Conservation (phyloP, 176 grass and related monocot genomes). For the Paspalum notatum region DNA sequence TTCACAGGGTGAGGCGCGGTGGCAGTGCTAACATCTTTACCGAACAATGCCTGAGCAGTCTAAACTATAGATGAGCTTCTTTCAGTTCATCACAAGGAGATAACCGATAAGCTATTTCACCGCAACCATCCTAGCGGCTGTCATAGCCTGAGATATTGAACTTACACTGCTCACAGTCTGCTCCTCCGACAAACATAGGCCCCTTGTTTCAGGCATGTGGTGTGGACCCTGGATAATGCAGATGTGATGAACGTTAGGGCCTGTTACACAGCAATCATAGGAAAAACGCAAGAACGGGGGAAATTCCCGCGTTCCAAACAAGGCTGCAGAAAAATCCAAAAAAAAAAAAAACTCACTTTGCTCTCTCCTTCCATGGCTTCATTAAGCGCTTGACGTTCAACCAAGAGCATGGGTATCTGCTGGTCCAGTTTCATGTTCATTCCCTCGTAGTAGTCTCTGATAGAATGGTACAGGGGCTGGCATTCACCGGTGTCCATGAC, state of each 20-base stretch:
- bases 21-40: too few species aligned
- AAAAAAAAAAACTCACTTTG: slow-evolving; percentile 52
- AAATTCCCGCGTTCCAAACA: too few species aligned
- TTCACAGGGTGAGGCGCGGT: too few species aligned
- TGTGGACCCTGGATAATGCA: slow-evolving; percentile 65
- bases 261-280: too few species aligned
- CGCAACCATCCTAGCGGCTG: background rate
- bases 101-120: background rate
- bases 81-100: background rate
- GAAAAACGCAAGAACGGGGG: too few species aligned
- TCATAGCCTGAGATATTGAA: slow-evolving; percentile 16
- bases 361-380: slow-evolving; percentile 98
- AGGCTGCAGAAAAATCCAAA: background rate
- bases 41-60: background rate
- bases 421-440: slow-evolving; percentile 98
- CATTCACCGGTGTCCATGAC: slow-evolving; percentile 95
- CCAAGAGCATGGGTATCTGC: slow-evolving; percentile 95
- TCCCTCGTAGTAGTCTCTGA: slow-evolving; percentile 96
- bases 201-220: slow-evolving; percentile 95
- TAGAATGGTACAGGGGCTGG: slow-evolving; percentile 83
- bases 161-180: slow-evolving; percentile 90
- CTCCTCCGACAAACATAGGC: slow-evolving; percentile 92
- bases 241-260: background rate
- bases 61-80: slow-evolving; percentile 13
- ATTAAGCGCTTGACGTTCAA: slow-evolving; percentile 97